Percentiles rank a stretch among this genome's conserved stretches.
Evolutionary conservation across 2,329 filamentous ascomycete species (phyloP).

Genomic region (Hymenoscyphus repandus): DNA sequence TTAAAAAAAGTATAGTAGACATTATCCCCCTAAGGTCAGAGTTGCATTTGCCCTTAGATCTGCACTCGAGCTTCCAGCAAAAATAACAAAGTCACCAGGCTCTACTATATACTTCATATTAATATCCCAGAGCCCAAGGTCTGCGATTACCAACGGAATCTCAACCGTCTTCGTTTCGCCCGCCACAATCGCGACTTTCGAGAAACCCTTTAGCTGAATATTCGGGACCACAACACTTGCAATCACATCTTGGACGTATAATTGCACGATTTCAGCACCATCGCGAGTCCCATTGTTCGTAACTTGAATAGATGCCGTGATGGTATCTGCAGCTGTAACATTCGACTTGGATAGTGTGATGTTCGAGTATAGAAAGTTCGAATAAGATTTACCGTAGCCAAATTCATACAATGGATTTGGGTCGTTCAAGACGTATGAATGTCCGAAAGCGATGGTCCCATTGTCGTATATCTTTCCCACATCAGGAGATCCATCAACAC

Average conservation of each 20-base stretch:
- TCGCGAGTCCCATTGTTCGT: conserved; percentile 51
- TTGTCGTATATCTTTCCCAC: conserved; percentile 67
- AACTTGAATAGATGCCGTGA: conserved; percentile 49
- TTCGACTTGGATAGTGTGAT: conserved; percentile 37
- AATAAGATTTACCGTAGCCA: conserved; percentile 73
- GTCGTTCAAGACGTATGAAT: conserved; percentile 76
- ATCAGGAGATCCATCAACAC: conserved; percentile 56
- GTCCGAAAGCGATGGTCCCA: conserved; percentile 73
- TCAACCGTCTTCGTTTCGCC: conserved; percentile 49
- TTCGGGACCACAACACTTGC: conserved; percentile 60
- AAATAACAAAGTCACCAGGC: conserved; percentile 59
- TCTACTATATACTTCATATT: conserved; percentile 70
- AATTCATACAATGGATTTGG: conserved; percentile 79
- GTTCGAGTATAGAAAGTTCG: conserved; percentile 50
- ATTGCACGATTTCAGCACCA: conserved; percentile 50
- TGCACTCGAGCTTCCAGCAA: conserved; percentile 54
- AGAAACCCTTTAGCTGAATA: conserved; percentile 63
- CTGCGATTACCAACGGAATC: conserved; percentile 57
- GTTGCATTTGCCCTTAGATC: conserved; percentile 52
- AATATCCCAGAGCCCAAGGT: conserved; percentile 68
- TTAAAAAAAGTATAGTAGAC: too few species aligned
- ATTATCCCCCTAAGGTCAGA: too few species aligned
- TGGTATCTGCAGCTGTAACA: conserved; percentile 40
- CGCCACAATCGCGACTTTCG: conserved; percentile 56
- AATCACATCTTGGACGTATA: conserved; percentile 48